Percentiles rank a stretch among this genome's conserved stretches.
These are phyloP conservation scores for Crucihimalaya himalaica DNA, from an alignment of 345 rosid species.

Conservation along the genomic window DNA sequence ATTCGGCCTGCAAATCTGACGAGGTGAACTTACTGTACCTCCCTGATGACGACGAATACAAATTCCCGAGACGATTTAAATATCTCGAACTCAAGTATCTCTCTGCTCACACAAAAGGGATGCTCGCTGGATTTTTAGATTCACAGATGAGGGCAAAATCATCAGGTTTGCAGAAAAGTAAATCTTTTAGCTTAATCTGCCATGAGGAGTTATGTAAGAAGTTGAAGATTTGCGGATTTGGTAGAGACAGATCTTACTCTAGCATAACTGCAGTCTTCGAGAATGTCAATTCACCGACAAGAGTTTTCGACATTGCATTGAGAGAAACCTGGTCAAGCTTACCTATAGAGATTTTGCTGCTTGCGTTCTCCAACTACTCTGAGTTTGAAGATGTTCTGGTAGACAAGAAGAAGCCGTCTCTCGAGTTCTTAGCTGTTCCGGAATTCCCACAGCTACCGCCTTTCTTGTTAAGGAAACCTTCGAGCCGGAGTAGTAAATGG, in stretches of 20 bases:
- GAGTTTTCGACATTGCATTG: slow-evolving; percentile 53
- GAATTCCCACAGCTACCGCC: slow-evolving; percentile 66
- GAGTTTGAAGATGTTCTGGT: slow-evolving; percentile 50
- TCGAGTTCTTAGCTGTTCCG: slow-evolving; percentile 65
- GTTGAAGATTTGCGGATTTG: slow-evolving; percentile 51
- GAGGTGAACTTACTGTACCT: slow-evolving; percentile 46
- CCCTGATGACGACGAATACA: slow-evolving; percentile 45
- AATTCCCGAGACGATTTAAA: slow-evolving; percentile 48
- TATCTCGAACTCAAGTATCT: slow-evolving; percentile 58
- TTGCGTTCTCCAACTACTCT: slow-evolving; percentile 66
- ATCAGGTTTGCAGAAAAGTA: slow-evolving; percentile 24
- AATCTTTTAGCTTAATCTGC: slow-evolving; percentile 37
- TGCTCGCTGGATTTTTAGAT: slow-evolving; percentile 45
- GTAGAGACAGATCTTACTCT: slow-evolving; percentile 49
- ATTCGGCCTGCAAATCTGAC: slow-evolving; percentile 23
- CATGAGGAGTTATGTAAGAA: slow-evolving; percentile 60
- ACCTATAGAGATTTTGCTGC: slow-evolving; percentile 56
- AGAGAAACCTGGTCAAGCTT: slow-evolving; percentile 63
- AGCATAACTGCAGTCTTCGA: slow-evolving; percentile 47
- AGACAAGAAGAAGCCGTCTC: slow-evolving; percentile 46
- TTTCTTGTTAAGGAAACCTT: slow-evolving; percentile 56
- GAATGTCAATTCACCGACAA: slow-evolving; percentile 53
- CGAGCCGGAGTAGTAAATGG: slow-evolving; percentile 59
- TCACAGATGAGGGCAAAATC: slow-evolving; percentile 38
- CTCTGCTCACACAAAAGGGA: slow-evolving; percentile 49